Evolutionary conservation across 192 early-diverging fungal genomes (phyloP), one percentile per base, ranked within the genome.

Genomic region (Coemansia sp.): DNA sequence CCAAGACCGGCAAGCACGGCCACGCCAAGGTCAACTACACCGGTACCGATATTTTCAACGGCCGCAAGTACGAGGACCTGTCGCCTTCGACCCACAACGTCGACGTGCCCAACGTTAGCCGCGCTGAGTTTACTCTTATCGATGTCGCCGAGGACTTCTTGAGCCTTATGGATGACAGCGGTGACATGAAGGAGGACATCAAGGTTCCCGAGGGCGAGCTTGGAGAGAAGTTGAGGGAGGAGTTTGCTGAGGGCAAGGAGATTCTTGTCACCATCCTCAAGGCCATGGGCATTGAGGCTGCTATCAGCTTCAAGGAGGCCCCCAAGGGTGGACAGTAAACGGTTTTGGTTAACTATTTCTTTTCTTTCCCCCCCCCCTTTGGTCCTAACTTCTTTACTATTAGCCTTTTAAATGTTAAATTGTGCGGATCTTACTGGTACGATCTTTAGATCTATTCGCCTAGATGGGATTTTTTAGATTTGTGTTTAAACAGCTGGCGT

Each of bases 21-120:
- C n/a, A n/a, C n/a, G n/a, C n/a, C n/a, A n/a, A n/a, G n/a, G n/a
- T n/a, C n/a, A n/a, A n/a, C n/a, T n/a, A n/a, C n/a, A n/a, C n/a
- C n/a, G n/a, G n/a, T n/a, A n/a, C n/a, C n/a, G n/a, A n/a, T n/a
- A n/a, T n/a, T n/a, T n/a, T n/a, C n/a, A n/a, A n/a, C n/a, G n/a
- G n/a, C n/a, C n/a, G n/a, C n/a, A n/a, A n/a, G n/a, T n/a, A n/a
- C n/a, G n/a, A n/a, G n/a, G n/a, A n/a, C 87, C 84, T 98, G 76
- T 98, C 95, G 71, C 97, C 97, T 72, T 98, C 97, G 79, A 98
- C 97, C 88, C 97, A 98, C 92, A 98, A 98, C 91, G 95, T 98
- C 93, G 95, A 97, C 75, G 97, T 98, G 62, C 97, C 97, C 83
- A 90, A 97, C 88, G 94, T 98, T 78, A 76, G 68, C 76, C 92